Conservation (phyloP, 805 yeast genomes). For the Saturnispora diversa region DNA sequence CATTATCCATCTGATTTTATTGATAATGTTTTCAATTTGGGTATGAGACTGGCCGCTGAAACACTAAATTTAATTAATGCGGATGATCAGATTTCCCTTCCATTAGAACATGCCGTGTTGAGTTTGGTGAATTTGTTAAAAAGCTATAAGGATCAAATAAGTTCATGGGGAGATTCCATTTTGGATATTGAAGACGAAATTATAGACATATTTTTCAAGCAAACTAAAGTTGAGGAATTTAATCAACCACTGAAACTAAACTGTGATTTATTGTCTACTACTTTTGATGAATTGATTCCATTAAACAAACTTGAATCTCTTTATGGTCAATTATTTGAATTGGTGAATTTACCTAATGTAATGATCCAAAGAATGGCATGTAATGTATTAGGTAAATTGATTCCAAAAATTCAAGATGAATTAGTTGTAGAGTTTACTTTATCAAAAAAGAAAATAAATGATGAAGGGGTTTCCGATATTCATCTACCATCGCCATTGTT, state of each 20-base stretch:
- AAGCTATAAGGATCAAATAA: slow-evolving; percentile 25
- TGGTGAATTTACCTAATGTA: slow-evolving; percentile 24
- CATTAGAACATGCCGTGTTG: slow-evolving; percentile 41
- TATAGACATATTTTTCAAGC: slow-evolving; percentile 33
- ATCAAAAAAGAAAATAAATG: slow-evolving; percentile 31
- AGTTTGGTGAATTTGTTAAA: slow-evolving; percentile 33
- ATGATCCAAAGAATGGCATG: slow-evolving; percentile 40
- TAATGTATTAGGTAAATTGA: slow-evolving; percentile 32
- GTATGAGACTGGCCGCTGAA: slow-evolving; percentile 35
- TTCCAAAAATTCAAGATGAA: slow-evolving; percentile 46
- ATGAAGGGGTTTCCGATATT: slow-evolving; percentile 26
- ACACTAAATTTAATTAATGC: slow-evolving; percentile 34
- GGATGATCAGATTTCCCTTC: slow-evolving; percentile 22
- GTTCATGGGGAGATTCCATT: slow-evolving; percentile 30
- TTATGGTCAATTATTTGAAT: slow-evolving; percentile 31
- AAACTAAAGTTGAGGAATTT: slow-evolving; percentile 8
- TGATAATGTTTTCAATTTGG: slow-evolving; percentile 31
- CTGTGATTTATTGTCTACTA: slow-evolving; percentile 28
- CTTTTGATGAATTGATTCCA: slow-evolving; percentile 23
- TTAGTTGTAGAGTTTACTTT: slow-evolving; percentile 56
- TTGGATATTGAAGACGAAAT: slow-evolving; percentile 35
- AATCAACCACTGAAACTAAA: slow-evolving; percentile 31
- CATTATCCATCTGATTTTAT: slow-evolving; percentile 25
- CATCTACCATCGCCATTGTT: slow-evolving; percentile 38
- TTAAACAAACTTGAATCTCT: slow-evolving; percentile 27